A percentile compares a stretch with the other conserved stretches of the same genome.
These are phyloP conservation scores for Tilletia setariae DNA, from an alignment of 1,284 basidiomycete genomes.

Conservation along the genomic window DNA sequence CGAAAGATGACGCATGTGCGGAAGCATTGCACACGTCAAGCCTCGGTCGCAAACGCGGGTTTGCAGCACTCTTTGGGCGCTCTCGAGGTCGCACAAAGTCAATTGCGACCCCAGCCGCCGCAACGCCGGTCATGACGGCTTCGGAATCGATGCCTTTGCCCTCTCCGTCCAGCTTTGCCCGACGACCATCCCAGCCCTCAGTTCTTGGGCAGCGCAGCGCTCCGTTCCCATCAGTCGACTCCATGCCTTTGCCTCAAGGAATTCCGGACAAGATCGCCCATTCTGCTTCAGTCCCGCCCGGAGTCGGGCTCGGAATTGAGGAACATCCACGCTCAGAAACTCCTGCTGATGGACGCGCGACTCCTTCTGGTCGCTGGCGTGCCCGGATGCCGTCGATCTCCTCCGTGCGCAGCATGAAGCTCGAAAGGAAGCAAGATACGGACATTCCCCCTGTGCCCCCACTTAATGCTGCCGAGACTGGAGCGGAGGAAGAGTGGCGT, in stretches of 20 bases:
- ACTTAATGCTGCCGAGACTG: background rate
- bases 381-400: background rate
- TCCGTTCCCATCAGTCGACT: too few species aligned
- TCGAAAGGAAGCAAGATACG: background rate
- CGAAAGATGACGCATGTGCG: too few species aligned
- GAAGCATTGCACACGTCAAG: background rate
- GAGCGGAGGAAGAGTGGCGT: constrained; percentile 9
- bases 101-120: background rate
- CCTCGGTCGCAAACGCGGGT: background rate
- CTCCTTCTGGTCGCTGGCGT: constrained; percentile 9
- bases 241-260: too few species aligned
- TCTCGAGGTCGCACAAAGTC: background rate
- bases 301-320: background rate
- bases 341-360: background rate
- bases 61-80: constrained; percentile 7
- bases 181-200: background rate
- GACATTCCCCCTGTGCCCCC: background rate
- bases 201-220: background rate
- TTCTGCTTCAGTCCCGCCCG: too few species aligned
- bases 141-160: constrained; percentile 1
- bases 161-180: background rate
- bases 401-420: background rate
- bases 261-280: too few species aligned
- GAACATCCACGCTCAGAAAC: background rate
- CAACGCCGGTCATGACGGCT: background rate